Evolutionary conservation across 768 basidiomycete species (phyloP), one percentile per base, ranked within the genome.

Genomic region (Trametopsis cervina): DNA sequence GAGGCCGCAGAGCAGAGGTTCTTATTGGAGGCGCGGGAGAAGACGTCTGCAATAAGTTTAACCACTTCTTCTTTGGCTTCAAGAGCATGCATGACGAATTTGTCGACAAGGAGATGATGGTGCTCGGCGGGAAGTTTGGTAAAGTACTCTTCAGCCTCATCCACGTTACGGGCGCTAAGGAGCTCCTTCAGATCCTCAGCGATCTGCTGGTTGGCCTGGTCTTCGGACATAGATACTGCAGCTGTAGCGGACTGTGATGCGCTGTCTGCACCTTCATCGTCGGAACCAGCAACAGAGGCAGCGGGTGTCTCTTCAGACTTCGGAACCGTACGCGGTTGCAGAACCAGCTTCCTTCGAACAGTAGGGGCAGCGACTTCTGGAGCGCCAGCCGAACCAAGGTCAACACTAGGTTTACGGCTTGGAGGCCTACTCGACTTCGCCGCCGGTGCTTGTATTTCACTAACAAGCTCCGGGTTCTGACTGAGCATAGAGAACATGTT

Each of bases 401-500:
- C 79, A 44, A 76, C 68, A 51, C 73, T 74, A 7, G 72, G 59
- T 60, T 75, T 78, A 45, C 74, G 71, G 58, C 73, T 76, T 3
- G 73, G 69, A 22, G 73, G 68, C 42, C 70, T 64, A 52, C 64
- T 79, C 61, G 80, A 63, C 65, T 84, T 85, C 20, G 65, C 40
- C 7, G 55, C 52, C 4, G 68, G 59, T 36, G 65, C 61, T 40
- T 71, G 63, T 4, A 67, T 62, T 20, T 86, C 85, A 4, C 70
- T 68, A 0, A 71, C 68, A 29, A 78, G 74, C 54, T 84, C 82
- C 6, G 74, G 54, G 53, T 71, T 73, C 61, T 83, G 79, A 54
- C 76, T 79, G 44, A 93, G 82, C 80, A 88, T 85, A 20, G 82
- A 83, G 69, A 92, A 92, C 83, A 91, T 91, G 66, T 92, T 93